These are phyloP conservation scores for Beta macrorhiza DNA, from an alignment of 179 eudicot species.

Conservation along the genomic window DNA sequence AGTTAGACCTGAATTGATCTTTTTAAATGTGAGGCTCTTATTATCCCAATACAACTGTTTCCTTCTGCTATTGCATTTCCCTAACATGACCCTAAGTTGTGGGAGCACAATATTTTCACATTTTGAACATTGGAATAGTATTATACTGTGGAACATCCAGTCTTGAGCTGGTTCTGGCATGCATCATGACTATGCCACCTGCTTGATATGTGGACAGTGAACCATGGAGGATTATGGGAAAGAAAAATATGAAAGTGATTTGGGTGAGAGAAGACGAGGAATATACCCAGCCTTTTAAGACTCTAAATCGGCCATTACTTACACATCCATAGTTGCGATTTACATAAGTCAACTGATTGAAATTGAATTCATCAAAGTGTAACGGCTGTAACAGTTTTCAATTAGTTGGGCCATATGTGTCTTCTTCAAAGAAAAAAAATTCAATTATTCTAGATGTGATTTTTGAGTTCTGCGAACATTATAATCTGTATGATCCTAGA, in stretches of 20 bases:
- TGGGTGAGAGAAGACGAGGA: neutral
- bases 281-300: neutral
- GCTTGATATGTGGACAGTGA: neutral
- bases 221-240: neutral
- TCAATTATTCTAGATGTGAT: neutral
- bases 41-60: neutral
- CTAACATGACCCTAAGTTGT: neutral
- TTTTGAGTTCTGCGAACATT: neutral
- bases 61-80: neutral
- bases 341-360: neutral
- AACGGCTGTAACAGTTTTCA: neutral
- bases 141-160: neutral
- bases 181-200: neutral
- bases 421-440: neutral
- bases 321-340: neutral
- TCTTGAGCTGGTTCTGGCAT: neutral
- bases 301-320: neutral
- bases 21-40: neutral
- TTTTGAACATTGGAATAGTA: neutral
- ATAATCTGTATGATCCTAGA: neutral
- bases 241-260: neutral
- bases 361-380: neutral
- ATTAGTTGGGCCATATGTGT: neutral
- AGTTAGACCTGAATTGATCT: neutral
- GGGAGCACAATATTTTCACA: neutral